Conservation (phyloP, 331 rosid species). For the Cydonia oblonga region DNA sequence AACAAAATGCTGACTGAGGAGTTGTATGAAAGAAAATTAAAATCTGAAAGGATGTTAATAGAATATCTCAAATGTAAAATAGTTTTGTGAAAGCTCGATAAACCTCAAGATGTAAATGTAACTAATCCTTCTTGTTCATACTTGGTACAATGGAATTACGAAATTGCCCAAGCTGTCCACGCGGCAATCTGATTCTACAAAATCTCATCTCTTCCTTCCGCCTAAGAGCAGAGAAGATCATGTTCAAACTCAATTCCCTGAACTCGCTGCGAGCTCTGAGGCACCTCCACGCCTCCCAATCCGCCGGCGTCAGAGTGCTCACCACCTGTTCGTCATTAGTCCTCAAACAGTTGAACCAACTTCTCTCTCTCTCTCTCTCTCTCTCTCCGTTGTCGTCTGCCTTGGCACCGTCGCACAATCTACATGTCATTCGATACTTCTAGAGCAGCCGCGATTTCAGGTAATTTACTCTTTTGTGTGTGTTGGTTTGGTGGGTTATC, state of each 20-base stretch:
- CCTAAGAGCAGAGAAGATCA: slow-evolving; percentile 10
- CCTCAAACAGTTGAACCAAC: slow-evolving; percentile 8
- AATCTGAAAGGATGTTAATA: no score
- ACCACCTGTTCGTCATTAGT: slow-evolving; percentile 31
- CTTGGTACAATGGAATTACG: no score
- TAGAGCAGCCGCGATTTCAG: slow-evolving; percentile 56
- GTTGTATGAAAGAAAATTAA: no score
- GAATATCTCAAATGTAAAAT: no score
- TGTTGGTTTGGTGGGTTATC: background rate
- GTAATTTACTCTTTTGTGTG: slow-evolving; percentile 12
- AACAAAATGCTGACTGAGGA: no score
- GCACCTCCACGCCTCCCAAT: slow-evolving; percentile 20
- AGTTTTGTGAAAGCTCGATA: no score
- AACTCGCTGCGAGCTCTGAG: slow-evolving; percentile 30
- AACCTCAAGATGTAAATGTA: no score
- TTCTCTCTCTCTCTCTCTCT: slow-evolving; percentile 1
- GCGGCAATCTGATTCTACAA: no score
- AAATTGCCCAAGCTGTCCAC: no score
- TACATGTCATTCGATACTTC: slow-evolving; percentile 38
- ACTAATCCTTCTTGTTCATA: no score
- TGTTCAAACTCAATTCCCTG: slow-evolving; percentile 27
- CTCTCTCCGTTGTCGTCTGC: background rate
- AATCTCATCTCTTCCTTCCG: no score
- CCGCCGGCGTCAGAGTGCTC: slow-evolving; percentile 18
- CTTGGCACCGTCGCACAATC: slow-evolving; percentile 10